These are phyloP conservation scores for Naganishia kalamii DNA, from an alignment of 768 basidiomycete genomes.

Conservation along the genomic window DNA sequence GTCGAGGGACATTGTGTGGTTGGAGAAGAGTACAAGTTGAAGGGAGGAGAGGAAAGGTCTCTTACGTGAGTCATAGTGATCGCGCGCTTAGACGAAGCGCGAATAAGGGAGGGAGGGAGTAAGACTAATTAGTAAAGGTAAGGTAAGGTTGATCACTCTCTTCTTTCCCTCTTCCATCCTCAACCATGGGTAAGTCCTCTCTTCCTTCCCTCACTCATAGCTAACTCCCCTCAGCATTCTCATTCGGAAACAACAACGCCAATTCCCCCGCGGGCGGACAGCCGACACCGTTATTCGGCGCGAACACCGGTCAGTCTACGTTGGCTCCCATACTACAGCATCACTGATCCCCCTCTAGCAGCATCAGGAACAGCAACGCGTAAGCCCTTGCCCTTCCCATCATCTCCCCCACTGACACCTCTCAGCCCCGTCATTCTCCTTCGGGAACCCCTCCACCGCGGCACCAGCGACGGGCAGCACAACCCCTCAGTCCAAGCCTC, in stretches of 20 bases:
- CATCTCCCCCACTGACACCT: not conserved
- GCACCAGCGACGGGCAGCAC: too few species aligned
- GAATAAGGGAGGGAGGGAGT: too few species aligned
- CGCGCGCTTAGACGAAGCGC: not conserved
- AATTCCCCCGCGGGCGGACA: not conserved
- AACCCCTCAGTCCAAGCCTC: too few species aligned
- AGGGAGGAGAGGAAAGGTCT: not conserved
- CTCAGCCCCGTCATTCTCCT: constrained; percentile 14
- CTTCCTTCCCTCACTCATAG: not conserved
- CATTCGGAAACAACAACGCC: constrained; percentile 11
- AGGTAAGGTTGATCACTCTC: too few species aligned
- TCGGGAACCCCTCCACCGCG: constrained; percentile 3
- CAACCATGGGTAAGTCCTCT: not conserved
- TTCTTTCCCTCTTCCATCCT: not conserved
- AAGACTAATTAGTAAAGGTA: too few species aligned
- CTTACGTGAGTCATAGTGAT: too few species aligned
- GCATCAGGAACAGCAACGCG: not conserved
- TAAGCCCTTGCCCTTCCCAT: not conserved
- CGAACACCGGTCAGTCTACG: not conserved
- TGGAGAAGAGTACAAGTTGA: not conserved
- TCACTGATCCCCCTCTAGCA: not conserved
- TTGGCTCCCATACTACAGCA: not conserved
- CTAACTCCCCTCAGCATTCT: not conserved
- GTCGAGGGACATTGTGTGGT: not conserved
- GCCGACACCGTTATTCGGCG: constrained; percentile 7